phyloP scores from a whole-genome alignment of 1,139 yeast genomes.

The Kazachstania sp. region DNA sequence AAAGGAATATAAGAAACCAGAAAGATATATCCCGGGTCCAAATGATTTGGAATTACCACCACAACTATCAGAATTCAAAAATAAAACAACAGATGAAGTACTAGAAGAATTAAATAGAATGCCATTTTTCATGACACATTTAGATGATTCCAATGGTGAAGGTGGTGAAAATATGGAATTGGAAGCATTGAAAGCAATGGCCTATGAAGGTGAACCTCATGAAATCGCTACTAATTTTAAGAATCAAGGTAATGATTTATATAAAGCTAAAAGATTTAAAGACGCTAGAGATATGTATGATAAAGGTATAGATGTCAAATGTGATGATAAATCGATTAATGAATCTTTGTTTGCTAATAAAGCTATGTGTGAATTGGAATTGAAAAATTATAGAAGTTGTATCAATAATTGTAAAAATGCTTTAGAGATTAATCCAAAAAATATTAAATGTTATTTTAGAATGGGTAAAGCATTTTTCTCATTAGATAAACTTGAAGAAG shows the following conservation, averaged over 20 bases:
- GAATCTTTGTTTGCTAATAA: slow-evolving; percentile 66
- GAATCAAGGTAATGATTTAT: slow-evolving; percentile 87
- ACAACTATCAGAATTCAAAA: slow-evolving; percentile 58
- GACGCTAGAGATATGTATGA: slow-evolving; percentile 74
- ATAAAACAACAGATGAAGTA: slow-evolving; percentile 67
- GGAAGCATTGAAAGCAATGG: slow-evolving; percentile 85
- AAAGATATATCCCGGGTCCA: slow-evolving; percentile 57
- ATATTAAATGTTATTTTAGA: slow-evolving; percentile 76
- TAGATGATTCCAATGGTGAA: slow-evolving; percentile 69
- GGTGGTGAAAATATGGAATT: slow-evolving; percentile 67
- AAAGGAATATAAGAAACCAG: slow-evolving; percentile 30
- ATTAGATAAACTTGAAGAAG: slow-evolving; percentile 64
- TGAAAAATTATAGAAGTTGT: slow-evolving; percentile 76
- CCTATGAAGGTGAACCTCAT: slow-evolving; percentile 92
- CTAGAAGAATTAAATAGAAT: slow-evolving; percentile 69
- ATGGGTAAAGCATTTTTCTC: slow-evolving; percentile 74
- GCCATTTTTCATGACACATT: slow-evolving; percentile 90
- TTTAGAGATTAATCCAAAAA: slow-evolving; percentile 54
- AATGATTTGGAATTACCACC: slow-evolving; percentile 83
- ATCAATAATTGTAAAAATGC: slow-evolving; percentile 80
- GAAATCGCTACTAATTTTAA: slow-evolving; percentile 87
- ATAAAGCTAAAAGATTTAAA: slow-evolving; percentile 56
- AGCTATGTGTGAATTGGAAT: slow-evolving; percentile 85
- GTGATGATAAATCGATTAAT: slow-evolving; percentile 44
- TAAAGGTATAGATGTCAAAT: slow-evolving; percentile 67